A percentile compares a stretch with the other conserved stretches of the same genome.
phyloP scores from a whole-genome alignment of 345 rosid species.

The Populus pruinosa region DNA sequence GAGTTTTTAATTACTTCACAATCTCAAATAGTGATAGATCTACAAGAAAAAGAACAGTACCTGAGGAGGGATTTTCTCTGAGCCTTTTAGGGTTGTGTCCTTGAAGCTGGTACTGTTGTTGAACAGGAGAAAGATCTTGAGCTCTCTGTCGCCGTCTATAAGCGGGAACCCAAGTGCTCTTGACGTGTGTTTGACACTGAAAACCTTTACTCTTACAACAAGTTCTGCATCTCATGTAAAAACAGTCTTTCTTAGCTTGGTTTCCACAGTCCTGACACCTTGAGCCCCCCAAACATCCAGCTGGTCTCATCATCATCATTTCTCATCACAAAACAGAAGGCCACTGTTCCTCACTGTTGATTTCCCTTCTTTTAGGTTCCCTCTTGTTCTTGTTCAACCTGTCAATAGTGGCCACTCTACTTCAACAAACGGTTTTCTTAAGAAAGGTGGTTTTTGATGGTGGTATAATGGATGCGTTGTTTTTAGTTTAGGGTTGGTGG shows the following conservation, averaged over 20 bases:
- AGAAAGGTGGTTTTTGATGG: not conserved
- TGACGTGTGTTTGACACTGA: conserved; percentile 58
- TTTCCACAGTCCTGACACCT: conserved; percentile 75
- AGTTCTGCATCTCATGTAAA: conserved; percentile 52
- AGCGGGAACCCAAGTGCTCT: conserved; percentile 74
- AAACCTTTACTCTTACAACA: conserved; percentile 58
- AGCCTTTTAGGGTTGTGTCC: conserved; percentile 32
- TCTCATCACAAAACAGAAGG: not conserved
- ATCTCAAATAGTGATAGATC: not conserved
- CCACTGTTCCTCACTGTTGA: not conserved
- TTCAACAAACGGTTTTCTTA: not conserved
- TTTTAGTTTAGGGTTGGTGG: not conserved
- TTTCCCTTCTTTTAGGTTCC: not conserved
- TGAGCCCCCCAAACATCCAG: conserved; percentile 13
- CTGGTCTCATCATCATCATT: conserved; percentile 17
- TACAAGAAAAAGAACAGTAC: conserved; percentile 2
- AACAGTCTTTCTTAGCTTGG: conserved; percentile 64
- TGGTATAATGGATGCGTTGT: not conserved
- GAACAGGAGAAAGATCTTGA: conserved; percentile 10
- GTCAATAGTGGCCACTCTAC: not conserved
- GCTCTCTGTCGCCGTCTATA: conserved; percentile 33
- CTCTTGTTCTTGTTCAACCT: not conserved
- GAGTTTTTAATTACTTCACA: not conserved
- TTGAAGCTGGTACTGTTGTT: conserved; percentile 4
- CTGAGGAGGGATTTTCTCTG: conserved; percentile 17